phyloP scores from a whole-genome alignment of 495 filamentous ascomycete species.

The Penicillium taxi region DNA sequence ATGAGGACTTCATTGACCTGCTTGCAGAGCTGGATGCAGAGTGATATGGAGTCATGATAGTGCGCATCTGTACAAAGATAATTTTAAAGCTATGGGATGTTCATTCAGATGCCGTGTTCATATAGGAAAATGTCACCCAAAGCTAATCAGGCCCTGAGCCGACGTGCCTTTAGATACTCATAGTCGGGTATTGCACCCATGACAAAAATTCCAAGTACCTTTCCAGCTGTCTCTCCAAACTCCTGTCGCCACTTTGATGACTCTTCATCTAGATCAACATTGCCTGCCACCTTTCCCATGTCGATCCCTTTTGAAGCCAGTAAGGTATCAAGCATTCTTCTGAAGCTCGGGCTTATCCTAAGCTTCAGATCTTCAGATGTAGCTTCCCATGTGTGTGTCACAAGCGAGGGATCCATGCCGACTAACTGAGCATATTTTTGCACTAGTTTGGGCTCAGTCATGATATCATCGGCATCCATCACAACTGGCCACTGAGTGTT shows the following conservation, averaged over 20 bases:
- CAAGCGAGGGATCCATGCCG: conserved; percentile 24
- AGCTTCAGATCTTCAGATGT: neutral
- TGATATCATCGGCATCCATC: conserved; percentile 41
- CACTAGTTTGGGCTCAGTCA: conserved; percentile 25
- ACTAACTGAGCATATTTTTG: conserved; percentile 21
- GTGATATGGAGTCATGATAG: no score
- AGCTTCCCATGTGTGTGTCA: conserved; percentile 6
- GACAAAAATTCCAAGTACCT: conserved; percentile 29
- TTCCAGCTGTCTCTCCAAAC: conserved; percentile 13
- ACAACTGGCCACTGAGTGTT: no score
- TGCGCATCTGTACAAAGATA: no score
- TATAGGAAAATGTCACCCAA: no score
- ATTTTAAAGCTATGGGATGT: no score
- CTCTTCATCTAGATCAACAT: conserved; percentile 34
- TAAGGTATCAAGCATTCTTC: conserved; percentile 27
- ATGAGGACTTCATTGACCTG: conserved; percentile 16
- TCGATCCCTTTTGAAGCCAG: conserved; percentile 26
- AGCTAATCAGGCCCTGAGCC: conserved; percentile 8
- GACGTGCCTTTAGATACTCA: conserved; percentile 34
- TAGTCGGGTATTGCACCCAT: conserved; percentile 39
- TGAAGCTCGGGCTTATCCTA: no score
- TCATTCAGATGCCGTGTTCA: no score
- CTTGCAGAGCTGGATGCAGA: no score
- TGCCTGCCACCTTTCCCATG: conserved; percentile 24
- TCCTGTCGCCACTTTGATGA: conserved; percentile 13